Base-by-base conservation (phyloP, 140 eudicot species). In the Cichorium intybus region DNA sequence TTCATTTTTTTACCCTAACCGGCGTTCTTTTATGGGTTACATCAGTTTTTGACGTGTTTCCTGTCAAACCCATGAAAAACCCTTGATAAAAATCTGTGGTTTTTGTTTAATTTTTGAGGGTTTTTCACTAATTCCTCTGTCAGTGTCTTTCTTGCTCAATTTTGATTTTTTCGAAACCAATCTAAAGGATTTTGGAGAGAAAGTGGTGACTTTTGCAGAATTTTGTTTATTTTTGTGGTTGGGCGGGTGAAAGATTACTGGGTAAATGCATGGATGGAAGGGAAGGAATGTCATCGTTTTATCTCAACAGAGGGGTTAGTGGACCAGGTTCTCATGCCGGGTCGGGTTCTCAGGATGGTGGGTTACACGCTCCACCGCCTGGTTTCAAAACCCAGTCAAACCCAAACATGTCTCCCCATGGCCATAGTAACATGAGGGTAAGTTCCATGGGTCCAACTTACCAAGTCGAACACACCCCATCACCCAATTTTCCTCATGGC, bases 261-360 rank as follows among this genome's bases (percentile, higher is more conserved):
- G 60, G 82, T 90, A 78, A 84, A 82, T 90, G 95, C 85, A 90
- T 90, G 97, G 97, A 87, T 76, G 85, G 87, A 60, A 87, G 95
- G 68, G 97, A 90, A 81, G 93, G 94, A 52, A 90, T 84, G 86
- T 20, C 85, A 78, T 53, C 90, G 15, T 90, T 87, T 75, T 90
- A 87, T 72, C 79, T 84, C 73, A 79, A 80, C 73, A 77, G 77
- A 69, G 87, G 81, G 37, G 39, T 80, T 57, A 57, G 81, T 17
- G 90, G 85, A 54, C 39, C 95, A n/a, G 80, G 71, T 50, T 28
- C 69, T 41, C 71, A 54, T 51, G 23, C 37, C 58, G 81, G 80
- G 61, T 73, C 80, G 69, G 85, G 73, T 46, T n/a, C 72, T 12
- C 79, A 76, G 41, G 41, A 77, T 24, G 78, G 62, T n/a, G 69